Evolutionary conservation across 345 rosid genomes (phyloP), one percentile per base, ranked within the genome.

Genomic region (Carallia brachiata): DNA sequence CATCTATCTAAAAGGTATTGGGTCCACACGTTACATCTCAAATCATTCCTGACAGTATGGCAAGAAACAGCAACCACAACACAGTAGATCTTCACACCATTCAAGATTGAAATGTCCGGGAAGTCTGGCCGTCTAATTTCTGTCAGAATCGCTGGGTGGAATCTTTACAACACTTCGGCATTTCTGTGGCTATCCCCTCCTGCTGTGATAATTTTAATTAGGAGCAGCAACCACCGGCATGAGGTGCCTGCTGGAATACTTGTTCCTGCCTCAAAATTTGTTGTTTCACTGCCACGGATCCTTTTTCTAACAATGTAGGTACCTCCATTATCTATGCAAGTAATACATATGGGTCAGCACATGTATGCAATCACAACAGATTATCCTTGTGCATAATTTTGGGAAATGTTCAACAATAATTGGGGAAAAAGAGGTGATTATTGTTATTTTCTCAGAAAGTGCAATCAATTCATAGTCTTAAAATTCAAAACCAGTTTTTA

Each of bases 241-340:
- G 69, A 68, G 27, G 79, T 56, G 83, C 76, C 47, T 64, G 63
- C 47, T 64, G 63, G 37, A 30, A 55, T 18, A 57, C 85, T 53
- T 81, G 84, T 79, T 81, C 85, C 74, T 83, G 82, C 63, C 72
- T 81, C 78, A 81, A 47, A 48, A 70, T 75, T 47, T 85, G 85
- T 52, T 77, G 87, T 76, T 89, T 91, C 62, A 84, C 75, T 10
- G 76, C 83, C 19, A 50, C 84, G 9, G 96, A 90, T 65, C 99
- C 99, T 62, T 90, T 86, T 78, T 91, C 92, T 72, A 85, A 34
- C 71, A 95, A 81, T 72, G 83, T 81, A 54, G 99, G 97, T 37
- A 79, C 92, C 58, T 91, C 96, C 65, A 88, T 75, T 68, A 91
- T 85, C 99, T 94, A 80, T 40, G 44, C 2, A 67, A 55, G 31